phyloP scores from a whole-genome alignment of 129 eudicot genomes.

The Cynara cardunculus region DNA sequence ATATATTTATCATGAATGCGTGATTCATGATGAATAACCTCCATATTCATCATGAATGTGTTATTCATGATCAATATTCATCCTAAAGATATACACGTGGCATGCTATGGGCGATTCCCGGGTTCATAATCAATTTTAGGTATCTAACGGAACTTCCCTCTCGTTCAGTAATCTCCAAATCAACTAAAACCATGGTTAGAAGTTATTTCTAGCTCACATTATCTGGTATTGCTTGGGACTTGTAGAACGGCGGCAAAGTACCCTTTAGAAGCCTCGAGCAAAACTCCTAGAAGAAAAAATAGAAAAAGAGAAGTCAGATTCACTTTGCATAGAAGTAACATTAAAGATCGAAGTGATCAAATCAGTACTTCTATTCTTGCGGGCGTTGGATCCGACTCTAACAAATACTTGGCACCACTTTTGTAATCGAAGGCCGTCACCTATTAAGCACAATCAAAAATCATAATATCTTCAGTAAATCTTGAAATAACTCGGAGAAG shows the following conservation, averaged over 20 bases:
- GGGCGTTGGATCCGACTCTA: conserved; percentile 69
- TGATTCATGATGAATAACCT: background rate
- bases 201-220: conserved; percentile 55
- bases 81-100: background rate
- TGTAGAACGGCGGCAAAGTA: conserved; percentile 49
- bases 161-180: background rate
- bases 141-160: background rate
- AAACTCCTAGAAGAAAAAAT: conserved; percentile 52
- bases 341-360: conserved; percentile 14
- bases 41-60: background rate
- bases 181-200: background rate
- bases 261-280: conserved; percentile 60
- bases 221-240: conserved; percentile 83
- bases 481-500: background rate
- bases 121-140: background rate
- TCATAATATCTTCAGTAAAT: background rate
- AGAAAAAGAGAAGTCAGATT: background rate
- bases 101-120: background rate
- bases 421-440: conserved; percentile 84
- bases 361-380: conserved; percentile 49
- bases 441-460: conserved; percentile 32
- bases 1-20: background rate
- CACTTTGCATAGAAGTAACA: conserved; percentile 7
- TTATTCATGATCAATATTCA: background rate
- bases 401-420: conserved; percentile 65